These are phyloP conservation scores for Paraconiothyrium sp. DNA, from an alignment of 2,329 filamentous ascomycete species.

Conservation along the genomic window DNA sequence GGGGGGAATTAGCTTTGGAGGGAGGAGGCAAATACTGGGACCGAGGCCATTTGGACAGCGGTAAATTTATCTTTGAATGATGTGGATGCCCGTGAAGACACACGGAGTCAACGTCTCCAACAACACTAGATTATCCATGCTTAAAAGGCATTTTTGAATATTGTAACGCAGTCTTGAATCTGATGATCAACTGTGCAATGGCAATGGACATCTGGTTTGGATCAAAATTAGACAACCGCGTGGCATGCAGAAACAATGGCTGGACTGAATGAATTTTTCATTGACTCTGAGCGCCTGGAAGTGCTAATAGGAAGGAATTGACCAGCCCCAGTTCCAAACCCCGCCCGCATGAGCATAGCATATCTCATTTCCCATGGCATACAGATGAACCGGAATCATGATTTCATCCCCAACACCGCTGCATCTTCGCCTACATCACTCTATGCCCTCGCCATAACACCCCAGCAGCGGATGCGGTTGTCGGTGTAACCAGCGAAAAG, in stretches of 20 bases:
- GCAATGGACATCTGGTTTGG: no score
- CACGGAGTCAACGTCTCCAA: neutral
- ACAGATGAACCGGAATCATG: slow-evolving; percentile 51
- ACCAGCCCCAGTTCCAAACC: slow-evolving; percentile 41
- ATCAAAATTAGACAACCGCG: neutral
- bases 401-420: slow-evolving; percentile 45
- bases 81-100: neutral
- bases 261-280: slow-evolving; percentile 55
- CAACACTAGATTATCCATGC: neutral
- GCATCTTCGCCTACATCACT: slow-evolving; percentile 35
- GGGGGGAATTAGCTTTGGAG: slow-evolving; percentile 68
- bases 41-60: slow-evolving; percentile 67
- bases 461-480: slow-evolving; percentile 73
- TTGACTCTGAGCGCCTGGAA: slow-evolving; percentile 55
- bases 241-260: neutral
- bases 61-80: slow-evolving; percentile 6
- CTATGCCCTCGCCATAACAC: slow-evolving; percentile 54
- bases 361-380: slow-evolving; percentile 50
- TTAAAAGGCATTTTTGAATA: neutral
- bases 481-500: slow-evolving; percentile 99
- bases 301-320: slow-evolving; percentile 51
- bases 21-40: slow-evolving; percentile 80
- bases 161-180: neutral
- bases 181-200: neutral
- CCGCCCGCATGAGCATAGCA: slow-evolving; percentile 41